These are phyloP conservation scores for Boletus tomentosulus DNA, from an alignment of 768 basidiomycete species.

Conservation along the genomic window DNA sequence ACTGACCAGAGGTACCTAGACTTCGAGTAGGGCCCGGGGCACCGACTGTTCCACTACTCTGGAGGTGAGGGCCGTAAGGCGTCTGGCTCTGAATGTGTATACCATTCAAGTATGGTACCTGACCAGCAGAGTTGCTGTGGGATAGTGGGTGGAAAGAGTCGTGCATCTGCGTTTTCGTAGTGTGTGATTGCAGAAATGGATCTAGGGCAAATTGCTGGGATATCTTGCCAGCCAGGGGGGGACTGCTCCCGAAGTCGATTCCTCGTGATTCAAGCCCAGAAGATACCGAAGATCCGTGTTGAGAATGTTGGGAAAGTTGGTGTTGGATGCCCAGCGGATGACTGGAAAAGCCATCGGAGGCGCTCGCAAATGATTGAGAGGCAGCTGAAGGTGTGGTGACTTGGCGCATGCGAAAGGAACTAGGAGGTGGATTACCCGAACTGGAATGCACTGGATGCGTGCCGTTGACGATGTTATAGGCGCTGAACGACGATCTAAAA, in stretches of 20 bases:
- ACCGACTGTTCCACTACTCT: constrained; percentile 36
- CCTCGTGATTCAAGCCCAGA: constrained; percentile 25
- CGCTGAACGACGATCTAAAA: constrained; percentile 35
- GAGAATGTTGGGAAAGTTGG: constrained; percentile 34
- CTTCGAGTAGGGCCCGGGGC: constrained; percentile 22
- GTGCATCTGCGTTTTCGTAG: constrained; percentile 29
- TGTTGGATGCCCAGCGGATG: constrained; percentile 31
- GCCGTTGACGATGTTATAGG: constrained; percentile 27
- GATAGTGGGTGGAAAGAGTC: constrained; percentile 32
- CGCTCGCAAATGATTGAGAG: constrained; percentile 23
- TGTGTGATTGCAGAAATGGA: constrained; percentile 32
- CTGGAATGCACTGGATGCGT: constrained; percentile 19
- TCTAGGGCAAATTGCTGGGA: constrained; percentile 32
- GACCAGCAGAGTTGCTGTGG: constrained; percentile 29
- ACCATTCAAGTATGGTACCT: constrained; percentile 36
- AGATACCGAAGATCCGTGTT: constrained; percentile 24
- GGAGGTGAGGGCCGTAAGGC: constrained; percentile 68
- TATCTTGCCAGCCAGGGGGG: constrained; percentile 23
- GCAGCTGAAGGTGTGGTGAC: constrained; percentile 23
- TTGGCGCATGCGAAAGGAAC: constrained; percentile 36
- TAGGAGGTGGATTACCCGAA: constrained; percentile 31
- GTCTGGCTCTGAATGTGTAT: constrained; percentile 66
- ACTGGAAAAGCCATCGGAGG: constrained; percentile 23
- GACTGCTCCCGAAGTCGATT: constrained; percentile 32
- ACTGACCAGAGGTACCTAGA: constrained; percentile 27